Base-by-base conservation (phyloP, 345 rosid species). In the Nephelium lappaceum region DNA sequence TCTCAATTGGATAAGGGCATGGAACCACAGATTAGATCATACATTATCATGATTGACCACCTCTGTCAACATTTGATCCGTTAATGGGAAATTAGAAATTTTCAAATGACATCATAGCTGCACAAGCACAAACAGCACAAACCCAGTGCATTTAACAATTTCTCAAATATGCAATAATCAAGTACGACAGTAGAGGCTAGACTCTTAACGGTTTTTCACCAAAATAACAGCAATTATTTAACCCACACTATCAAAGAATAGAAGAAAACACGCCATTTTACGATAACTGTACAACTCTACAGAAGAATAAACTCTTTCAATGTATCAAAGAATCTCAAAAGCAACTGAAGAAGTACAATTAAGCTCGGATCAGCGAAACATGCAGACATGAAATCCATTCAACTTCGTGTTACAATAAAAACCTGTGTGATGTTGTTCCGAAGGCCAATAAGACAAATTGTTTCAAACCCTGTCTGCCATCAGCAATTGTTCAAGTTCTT, bases 401-500 rank as follows among this genome's bases (percentile, higher is more conserved):
- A 19, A 43, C 51, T 3, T 39, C 12, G 49, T 14, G 3, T 18
- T 2, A 2, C 51, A 67, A 27, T 12, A 3, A 23, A 3, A 8
- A 71, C 63, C 64, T 36, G 16, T 71, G 21, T 11, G 31, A 47
- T 36, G 25, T 42, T 24, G 55, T 61, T 72, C 45, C 19, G 1
- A 2, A 31, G 70, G 9, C 43, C 25, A 67, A 53, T 23, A 42
- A 19, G 36, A 24, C 53, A 71, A 45, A 31, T 47, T n/a, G n/a
- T 66, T 36, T 86, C 89, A 89, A 53, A 19, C 84, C 61, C 81
- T 80, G 81, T 92, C 94, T 66, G 75, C 75, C 31, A 96, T 3
- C 67, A 96, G 93, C 82, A 94, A 82, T 71, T 91, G 99, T 86
- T 96, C 95, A 53, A 96, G 93, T 63, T 96, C 97, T 80, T 87